These are phyloP conservation scores for Myxozyma melibiosi DNA, from an alignment of 805 yeast genomes.

Conservation along the genomic window DNA sequence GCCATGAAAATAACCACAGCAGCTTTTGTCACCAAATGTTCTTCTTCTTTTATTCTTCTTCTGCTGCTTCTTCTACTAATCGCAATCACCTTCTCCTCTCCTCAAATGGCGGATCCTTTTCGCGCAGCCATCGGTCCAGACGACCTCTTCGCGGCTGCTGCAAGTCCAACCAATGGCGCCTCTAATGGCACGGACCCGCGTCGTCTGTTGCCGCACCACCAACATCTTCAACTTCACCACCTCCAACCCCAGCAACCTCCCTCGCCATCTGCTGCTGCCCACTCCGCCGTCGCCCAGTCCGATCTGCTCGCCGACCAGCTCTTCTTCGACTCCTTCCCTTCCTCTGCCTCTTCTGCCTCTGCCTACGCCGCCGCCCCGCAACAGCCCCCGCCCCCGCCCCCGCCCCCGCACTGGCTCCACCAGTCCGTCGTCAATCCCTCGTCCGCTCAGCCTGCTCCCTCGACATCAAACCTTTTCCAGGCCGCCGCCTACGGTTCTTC, in stretches of 20 bases:
- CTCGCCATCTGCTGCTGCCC: background rate
- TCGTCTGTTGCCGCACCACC: background rate
- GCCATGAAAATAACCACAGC: no score
- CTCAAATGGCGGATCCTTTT: conserved; percentile 6
- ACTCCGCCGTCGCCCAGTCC: background rate
- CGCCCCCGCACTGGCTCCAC: background rate
- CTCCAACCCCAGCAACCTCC: background rate
- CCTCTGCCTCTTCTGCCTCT: no score
- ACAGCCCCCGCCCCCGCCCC: background rate
- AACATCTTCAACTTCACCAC: background rate
- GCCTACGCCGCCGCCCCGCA: no score
- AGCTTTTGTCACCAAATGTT: no score
- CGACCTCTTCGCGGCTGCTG: conserved; percentile 11
- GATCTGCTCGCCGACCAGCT: no score
- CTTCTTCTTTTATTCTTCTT: no score
- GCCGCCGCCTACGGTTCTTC: conserved; percentile 9
- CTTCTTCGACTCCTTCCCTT: no score
- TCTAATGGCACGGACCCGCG: no score
- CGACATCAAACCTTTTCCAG: conserved; percentile 10
- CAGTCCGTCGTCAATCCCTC: background rate
- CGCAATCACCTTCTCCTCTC: no score
- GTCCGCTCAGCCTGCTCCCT: background rate
- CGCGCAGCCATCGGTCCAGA: conserved; percentile 1
- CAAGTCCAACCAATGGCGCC: no score
- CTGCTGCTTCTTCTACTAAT: no score